Conservation (phyloP, 164 flowering plant genomes). For the Warburgia ugandensis region DNA sequence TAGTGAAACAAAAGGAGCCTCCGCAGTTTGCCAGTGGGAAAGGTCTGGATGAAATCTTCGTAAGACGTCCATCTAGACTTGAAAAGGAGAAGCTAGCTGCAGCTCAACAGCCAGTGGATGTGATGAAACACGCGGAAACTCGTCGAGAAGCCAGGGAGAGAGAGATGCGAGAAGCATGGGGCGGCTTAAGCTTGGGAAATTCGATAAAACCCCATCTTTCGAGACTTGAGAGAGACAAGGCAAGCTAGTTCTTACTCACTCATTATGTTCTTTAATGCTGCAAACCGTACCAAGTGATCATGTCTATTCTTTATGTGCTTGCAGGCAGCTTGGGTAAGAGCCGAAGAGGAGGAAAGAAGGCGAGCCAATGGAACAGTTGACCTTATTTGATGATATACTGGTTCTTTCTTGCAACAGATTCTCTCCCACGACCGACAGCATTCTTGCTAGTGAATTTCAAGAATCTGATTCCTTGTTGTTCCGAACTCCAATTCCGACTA, state of each 20-base stretch:
- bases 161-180: slow-evolving; percentile 86
- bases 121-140: slow-evolving; percentile 19
- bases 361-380: too few relatives aligned
- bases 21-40: neutral
- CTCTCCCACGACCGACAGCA: too few relatives aligned
- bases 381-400: too few relatives aligned
- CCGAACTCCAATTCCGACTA: too few relatives aligned
- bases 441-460: too few relatives aligned
- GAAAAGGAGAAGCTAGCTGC: slow-evolving; percentile 27
- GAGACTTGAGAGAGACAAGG: slow-evolving; percentile 81
- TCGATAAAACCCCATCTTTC: slow-evolving; percentile 71
- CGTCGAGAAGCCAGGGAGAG: slow-evolving; percentile 63
- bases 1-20: neutral
- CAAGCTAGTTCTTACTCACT: slow-evolving; percentile 9
- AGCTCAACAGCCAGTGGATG: slow-evolving; percentile 27
- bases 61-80: slow-evolving; percentile 9
- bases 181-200: slow-evolving; percentile 80
- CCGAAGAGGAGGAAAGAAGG: slow-evolving; percentile 73
- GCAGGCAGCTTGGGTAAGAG: slow-evolving; percentile 91
- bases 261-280: neutral
- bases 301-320: neutral
- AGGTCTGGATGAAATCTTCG: slow-evolving; percentile 4
- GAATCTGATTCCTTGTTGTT: too few relatives aligned
- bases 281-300: neutral
- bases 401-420: too few relatives aligned